Conservation (phyloP, 2,329 filamentous ascomycete genomes). For the Cryphonectria naterciae region DNA sequence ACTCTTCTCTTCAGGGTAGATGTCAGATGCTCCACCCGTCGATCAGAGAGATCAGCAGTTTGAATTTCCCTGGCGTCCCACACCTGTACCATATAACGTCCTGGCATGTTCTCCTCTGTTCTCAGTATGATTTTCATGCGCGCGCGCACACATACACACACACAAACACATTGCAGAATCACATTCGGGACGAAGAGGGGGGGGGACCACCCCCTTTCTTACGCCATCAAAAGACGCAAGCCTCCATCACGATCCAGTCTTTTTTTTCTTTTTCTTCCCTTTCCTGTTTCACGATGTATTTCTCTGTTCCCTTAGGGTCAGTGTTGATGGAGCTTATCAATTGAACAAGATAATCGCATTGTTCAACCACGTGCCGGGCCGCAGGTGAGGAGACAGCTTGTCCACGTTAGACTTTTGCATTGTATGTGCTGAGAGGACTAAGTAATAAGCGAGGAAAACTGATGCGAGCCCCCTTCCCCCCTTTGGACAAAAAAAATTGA, state of each 20-base stretch:
- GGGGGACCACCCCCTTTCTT: background rate
- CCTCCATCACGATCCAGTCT: background rate
- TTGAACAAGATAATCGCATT: background rate
- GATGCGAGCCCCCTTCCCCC: background rate
- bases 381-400: too few relatives aligned
- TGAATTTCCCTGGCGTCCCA: constrained; percentile 3
- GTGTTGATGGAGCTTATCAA: background rate
- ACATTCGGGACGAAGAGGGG: background rate
- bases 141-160: background rate
- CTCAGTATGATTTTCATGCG: background rate
- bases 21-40: background rate
- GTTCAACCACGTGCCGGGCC: background rate
- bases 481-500: background rate
- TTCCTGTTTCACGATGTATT: background rate
- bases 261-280: too few relatives aligned
- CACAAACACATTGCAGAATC: background rate
- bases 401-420: background rate
- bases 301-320: background rate
- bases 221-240: background rate
- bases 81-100: background rate
- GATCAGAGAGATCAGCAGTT: constrained; percentile 8
- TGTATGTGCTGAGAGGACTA: background rate
- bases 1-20: background rate
- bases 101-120: background rate
- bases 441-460: background rate